A percentile compares a stretch with the other conserved stretches of the same genome.
Evolutionary conservation across 192 early-diverging fungal species (phyloP).

Genomic region (Podila verticillata): DNA sequence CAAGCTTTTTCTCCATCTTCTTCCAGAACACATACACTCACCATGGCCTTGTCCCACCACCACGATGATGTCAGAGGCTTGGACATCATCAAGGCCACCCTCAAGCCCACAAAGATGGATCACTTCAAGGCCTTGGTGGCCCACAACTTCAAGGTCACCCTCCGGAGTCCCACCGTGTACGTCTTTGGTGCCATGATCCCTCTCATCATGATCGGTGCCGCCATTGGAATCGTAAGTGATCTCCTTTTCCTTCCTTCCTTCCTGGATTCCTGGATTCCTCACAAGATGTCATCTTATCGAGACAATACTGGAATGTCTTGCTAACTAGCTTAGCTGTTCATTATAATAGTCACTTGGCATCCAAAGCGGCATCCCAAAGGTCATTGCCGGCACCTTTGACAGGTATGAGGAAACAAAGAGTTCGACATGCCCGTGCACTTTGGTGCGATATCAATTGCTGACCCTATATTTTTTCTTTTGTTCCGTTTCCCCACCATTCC

Average conservation of each 20-base stretch:
- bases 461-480: too few species aligned
- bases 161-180: conserved; percentile 21
- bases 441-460: too few species aligned
- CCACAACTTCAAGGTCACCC: conserved; percentile 35
- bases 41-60: not conserved
- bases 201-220: conserved; percentile 32
- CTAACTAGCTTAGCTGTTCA: not conserved
- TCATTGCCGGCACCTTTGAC: conserved; percentile 25
- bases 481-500: too few species aligned
- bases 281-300: not conserved
- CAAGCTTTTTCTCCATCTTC: too few species aligned
- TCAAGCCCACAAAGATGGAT: conserved; percentile 31
- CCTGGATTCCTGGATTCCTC: too few species aligned
- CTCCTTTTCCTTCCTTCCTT: not conserved
- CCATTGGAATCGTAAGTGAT: conserved; percentile 50
- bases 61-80: conserved; percentile 28
- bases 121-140: conserved; percentile 33
- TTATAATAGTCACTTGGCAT: conserved; percentile 28
- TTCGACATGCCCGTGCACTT: too few species aligned
- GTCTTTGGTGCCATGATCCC: conserved; percentile 40
- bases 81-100: conserved; percentile 44
- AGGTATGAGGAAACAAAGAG: conserved; percentile 14
- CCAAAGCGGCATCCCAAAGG: conserved; percentile 42
- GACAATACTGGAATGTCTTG: conserved; percentile 14
- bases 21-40: too few species aligned